Conservation (phyloP, 805 yeast genomes). For the Candida sphagnicola region DNA sequence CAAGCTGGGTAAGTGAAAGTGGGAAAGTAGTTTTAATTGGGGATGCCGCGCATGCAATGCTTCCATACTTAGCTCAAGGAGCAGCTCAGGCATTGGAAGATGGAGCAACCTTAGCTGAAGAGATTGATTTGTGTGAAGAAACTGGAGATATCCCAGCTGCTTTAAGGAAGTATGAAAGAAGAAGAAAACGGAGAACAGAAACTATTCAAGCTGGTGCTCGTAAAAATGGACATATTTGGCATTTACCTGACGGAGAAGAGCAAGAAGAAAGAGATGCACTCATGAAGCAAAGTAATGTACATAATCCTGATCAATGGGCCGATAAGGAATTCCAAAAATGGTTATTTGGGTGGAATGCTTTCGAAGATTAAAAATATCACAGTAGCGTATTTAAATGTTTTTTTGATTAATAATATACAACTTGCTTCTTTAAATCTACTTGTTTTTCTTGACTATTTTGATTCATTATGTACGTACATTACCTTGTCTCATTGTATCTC, state of each 20-base stretch:
- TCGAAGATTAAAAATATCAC: constrained; percentile 2
- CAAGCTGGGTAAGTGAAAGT: constrained; percentile 12
- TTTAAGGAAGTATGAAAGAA: constrained; percentile 4
- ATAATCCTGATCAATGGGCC: constrained; percentile 11
- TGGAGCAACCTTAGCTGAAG: constrained; percentile 16
- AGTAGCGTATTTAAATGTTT: background rate
- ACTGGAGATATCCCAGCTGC: constrained; percentile 8
- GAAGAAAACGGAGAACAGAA: constrained; percentile 11
- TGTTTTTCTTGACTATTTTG: too few relatives aligned
- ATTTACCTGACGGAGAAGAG: constrained; percentile 23
- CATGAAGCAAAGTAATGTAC: constrained; percentile 10
- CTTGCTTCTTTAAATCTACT: background rate
- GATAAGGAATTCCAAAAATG: constrained; percentile 10
- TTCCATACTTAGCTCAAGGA: constrained; percentile 19
- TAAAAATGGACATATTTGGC: constrained; percentile 17
- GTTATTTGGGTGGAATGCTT: constrained; percentile 11
- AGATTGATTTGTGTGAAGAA: constrained; percentile 3
- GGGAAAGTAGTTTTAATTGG: constrained; percentile 16
- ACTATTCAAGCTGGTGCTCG: constrained; percentile 12
- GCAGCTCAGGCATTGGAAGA: constrained; percentile 22
- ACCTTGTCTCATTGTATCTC: too few relatives aligned
- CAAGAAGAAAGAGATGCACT: constrained; percentile 20
- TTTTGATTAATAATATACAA: too few relatives aligned
- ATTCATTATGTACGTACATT: too few relatives aligned
- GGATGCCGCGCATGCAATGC: constrained; percentile 23